A percentile compares a stretch with the other conserved stretches of the same genome.
These are phyloP conservation scores for Mycena vitilis DNA, from an alignment of 768 basidiomycete genomes.

Conservation along the genomic window DNA sequence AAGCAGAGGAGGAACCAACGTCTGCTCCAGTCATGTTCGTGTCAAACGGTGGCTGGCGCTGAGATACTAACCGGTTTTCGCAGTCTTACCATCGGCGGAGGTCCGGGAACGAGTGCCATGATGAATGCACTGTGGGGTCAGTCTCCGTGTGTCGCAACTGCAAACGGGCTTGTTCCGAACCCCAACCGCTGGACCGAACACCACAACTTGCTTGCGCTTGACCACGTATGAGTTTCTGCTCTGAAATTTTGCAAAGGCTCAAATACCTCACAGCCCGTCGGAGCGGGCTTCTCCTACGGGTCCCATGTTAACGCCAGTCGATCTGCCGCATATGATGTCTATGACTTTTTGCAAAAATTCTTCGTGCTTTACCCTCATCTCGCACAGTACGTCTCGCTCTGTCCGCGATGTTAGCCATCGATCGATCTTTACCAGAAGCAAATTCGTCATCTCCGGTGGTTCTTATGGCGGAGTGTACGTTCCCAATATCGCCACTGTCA, in stretches of 20 bases:
- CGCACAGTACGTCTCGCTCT: neutral
- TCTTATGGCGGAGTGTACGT: constrained; percentile 47
- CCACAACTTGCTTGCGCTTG: constrained; percentile 41
- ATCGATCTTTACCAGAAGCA: neutral
- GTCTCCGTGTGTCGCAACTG: constrained; percentile 8
- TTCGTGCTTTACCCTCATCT: constrained; percentile 41
- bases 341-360: constrained; percentile 52
- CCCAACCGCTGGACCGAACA: constrained; percentile 34
- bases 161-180: constrained; percentile 12
- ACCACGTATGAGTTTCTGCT: constrained; percentile 35
- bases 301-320: constrained; percentile 46
- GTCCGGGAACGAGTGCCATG: constrained; percentile 43
- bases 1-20: constrained; percentile 42
- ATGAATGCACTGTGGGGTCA: constrained; percentile 15
- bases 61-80: neutral
- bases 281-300: constrained; percentile 50
- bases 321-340: constrained; percentile 46
- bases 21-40: constrained; percentile 44
- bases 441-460: constrained; percentile 39
- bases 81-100: constrained; percentile 48
- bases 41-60: neutral
- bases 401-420: fast-evolving
- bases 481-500: constrained; percentile 46
- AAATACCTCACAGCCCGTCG: constrained; percentile 42
- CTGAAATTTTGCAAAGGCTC: neutral